phyloP scores from a whole-genome alignment of 2,329 filamentous ascomycete species.

The Zymoseptoria ardabiliae region DNA sequence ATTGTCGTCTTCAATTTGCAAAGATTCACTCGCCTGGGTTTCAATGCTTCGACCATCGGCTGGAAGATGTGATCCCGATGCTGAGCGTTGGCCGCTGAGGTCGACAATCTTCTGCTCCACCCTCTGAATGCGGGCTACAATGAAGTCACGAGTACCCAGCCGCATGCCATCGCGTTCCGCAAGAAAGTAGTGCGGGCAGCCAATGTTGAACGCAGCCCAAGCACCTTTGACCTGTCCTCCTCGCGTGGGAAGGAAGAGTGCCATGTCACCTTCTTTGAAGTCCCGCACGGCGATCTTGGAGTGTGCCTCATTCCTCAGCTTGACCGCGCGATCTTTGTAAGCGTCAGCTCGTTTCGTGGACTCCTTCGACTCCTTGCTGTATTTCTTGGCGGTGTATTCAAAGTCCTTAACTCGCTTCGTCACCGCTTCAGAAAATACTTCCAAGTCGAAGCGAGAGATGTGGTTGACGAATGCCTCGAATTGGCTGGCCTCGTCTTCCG shows the following conservation, averaged over 20 bases:
- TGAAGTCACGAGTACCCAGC: constrained; percentile 79
- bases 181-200: constrained; percentile 93
- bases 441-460: constrained; percentile 72
- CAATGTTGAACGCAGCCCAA: constrained; percentile 98
- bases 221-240: constrained; percentile 82
- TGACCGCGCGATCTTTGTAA: constrained; percentile 81
- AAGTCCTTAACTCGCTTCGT: constrained; percentile 88
- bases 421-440: constrained; percentile 75
- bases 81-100: constrained; percentile 48
- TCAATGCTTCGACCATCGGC: constrained; percentile 38
- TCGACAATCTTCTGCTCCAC: constrained; percentile 92
- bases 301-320: constrained; percentile 74
- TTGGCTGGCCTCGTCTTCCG: constrained; percentile 60
- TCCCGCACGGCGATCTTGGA: constrained; percentile 94
- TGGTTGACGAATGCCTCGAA: constrained; percentile 69
- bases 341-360: constrained; percentile 28
- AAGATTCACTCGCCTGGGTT: constrained; percentile 42
- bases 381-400: constrained; percentile 86
- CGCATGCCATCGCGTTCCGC: constrained; percentile 87
- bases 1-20: constrained; percentile 72
- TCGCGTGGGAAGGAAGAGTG: constrained; percentile 85
- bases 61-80: constrained; percentile 39
- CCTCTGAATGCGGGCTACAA: constrained; percentile 87
- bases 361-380: constrained; percentile 77
- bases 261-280: constrained; percentile 94